phyloP scores from a whole-genome alignment of 1,284 basidiomycete genomes.

The Tilletiopsis washingtonensis region DNA sequence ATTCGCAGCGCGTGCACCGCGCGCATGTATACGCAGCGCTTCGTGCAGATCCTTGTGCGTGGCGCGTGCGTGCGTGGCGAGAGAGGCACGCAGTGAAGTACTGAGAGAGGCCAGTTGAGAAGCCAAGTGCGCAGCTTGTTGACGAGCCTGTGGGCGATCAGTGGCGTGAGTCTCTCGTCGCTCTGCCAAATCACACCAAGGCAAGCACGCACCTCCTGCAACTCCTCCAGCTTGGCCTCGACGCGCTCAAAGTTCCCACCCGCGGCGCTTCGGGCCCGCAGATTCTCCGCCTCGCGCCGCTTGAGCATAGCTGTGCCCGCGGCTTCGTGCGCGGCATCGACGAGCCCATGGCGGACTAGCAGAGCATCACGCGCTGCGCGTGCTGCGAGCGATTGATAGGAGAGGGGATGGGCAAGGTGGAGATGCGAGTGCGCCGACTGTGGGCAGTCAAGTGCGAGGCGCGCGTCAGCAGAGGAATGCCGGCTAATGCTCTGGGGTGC shows the following conservation, averaged over 20 bases:
- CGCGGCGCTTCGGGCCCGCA: background rate
- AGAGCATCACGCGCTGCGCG: constrained; percentile 4
- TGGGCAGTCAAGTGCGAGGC: background rate
- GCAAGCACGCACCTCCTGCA: background rate
- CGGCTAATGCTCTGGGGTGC: background rate
- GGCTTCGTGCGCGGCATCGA: background rate
- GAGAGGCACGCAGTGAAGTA: background rate
- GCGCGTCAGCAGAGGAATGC: background rate
- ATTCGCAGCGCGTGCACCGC: background rate
- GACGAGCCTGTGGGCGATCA: background rate
- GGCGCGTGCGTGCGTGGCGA: background rate
- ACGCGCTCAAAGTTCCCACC: background rate
- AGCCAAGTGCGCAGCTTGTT: background rate
- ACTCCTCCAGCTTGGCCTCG: background rate
- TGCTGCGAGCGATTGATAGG: constrained; percentile 4
- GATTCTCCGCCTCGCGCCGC: constrained; percentile 1
- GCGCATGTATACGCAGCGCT: background rate
- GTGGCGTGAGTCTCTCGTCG: background rate
- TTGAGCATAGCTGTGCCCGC: background rate
- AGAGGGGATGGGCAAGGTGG: background rate
- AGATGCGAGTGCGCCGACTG: background rate
- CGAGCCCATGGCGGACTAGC: background rate
- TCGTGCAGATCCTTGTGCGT: background rate
- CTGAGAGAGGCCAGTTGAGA: background rate
- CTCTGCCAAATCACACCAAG: background rate